Base-by-base conservation (phyloP, 2,329 filamentous ascomycete genomes). In the Cladosporium oxysporum region DNA sequence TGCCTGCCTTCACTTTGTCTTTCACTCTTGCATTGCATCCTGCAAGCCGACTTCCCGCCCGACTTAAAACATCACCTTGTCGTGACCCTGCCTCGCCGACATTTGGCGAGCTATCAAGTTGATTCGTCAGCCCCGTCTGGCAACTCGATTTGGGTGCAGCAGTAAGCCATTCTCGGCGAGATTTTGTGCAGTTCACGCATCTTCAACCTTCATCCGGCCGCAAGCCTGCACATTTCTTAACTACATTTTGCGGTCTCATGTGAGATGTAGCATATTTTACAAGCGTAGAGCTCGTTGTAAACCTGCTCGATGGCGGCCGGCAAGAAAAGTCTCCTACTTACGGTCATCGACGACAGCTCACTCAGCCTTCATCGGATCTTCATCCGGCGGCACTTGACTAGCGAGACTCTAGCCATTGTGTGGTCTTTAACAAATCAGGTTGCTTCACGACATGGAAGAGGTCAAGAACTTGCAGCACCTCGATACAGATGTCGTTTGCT, bases 401-500 rank as follows among this genome's bases (percentile, higher is more conserved):
- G 41, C 6, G 8, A 47, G n/a, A 21, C n/a, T 47, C n/a, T 11
- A 6, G 1, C n/a, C 18, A 44, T 44, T n/a, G 10, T 3, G 3
- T 2, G 10, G 21, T 3, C 6, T 21, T 12, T 5, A 47, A 3
- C 8, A 21, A 47, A 7, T 44, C n/a, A 8, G n/a, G n/a, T 47
- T 47, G 41, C n/a, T 21, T 3, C 41, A 47, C 41, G 18, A 44
- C 41, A n/a, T 44, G n/a, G 8, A 10, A 47, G 12, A 23, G n/a
- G n/a, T 47, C n/a, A 47, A 47, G 11, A n/a, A 5, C n/a, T 10
- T n/a, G 5, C n/a, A 47, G n/a, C n/a, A 23, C 41, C 12, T 55
- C 23, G 28, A 14, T 6, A 33, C 26, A 55, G 18, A 55, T 16
- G 52, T 33, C 57, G 57, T 59, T 59, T 59, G 57, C 57, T 59